Evolutionary conservation across 2,329 filamentous ascomycete species (phyloP), one percentile per base, ranked within the genome.

Genomic region (Fusarium sp.): DNA sequence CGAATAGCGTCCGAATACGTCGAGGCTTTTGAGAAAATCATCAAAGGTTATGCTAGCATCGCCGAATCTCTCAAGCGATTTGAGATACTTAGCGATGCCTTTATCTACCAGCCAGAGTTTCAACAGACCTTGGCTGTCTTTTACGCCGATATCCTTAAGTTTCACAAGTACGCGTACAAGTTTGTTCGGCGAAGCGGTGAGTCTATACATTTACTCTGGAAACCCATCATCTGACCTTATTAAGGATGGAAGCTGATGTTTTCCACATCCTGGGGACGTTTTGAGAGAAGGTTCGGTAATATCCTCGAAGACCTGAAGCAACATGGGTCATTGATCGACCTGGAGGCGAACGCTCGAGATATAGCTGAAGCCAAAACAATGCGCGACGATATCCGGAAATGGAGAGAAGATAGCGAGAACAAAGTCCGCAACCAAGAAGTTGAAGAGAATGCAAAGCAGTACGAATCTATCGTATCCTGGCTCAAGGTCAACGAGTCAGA

Each of bases 91-190:
- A 61, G 70, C 4, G 9, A 71, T 1, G 63, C 77, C 0, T 83
- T 82, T 20, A 45, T 39, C 2, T 55, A 51, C 0, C 69, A 82
- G 7, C 31, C 62, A 0, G 71, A 80, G 0, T 80, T 86, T 33
- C 81, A 85, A 34, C 68, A 79, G 13, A 77, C 80, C 0, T 62
- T 86, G 0, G 82, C 81, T 0, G 58, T 82, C 0, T 82, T 84
- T 33, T 86, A 86, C 40, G 72, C 78, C 1, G 82, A 86, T n/a
- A 84, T 86, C 20, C 73, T 86, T 0, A 63, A 80, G 14, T 86
- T 86, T 38, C 84, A 87, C 50, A 78, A 79, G 22, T 46, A 80
- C 4, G 82, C 83, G 0, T 86, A 87, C 58, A 79, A 79, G 15
- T 85, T 85, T 42, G 78, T 86, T 18, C 73, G 77, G 0, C 63